Percentiles rank a stretch among this genome's conserved stretches.
These are phyloP conservation scores for Rusavskia elegans DNA, from an alignment of 495 filamentous ascomycete species.

Conservation along the genomic window DNA sequence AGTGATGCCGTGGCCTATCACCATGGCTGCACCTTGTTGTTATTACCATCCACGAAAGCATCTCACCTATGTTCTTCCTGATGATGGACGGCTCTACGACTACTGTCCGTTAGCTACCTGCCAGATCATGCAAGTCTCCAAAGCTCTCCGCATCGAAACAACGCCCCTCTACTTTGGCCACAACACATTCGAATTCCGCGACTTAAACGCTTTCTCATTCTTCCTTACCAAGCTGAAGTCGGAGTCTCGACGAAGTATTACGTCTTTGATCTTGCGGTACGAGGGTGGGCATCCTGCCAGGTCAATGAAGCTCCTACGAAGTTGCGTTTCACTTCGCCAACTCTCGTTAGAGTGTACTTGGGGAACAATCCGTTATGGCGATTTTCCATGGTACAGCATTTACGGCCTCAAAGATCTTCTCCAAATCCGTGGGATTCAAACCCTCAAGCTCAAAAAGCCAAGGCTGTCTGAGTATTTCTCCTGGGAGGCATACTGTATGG, in stretches of 20 bases:
- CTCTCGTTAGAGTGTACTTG: not conserved
- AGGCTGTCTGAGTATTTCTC: not conserved
- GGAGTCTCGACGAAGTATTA: not conserved
- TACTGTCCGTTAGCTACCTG: not conserved
- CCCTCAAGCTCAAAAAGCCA: not conserved
- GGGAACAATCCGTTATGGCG: too few species aligned
- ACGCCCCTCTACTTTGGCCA: slow-evolving; percentile 10
- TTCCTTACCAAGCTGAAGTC: not conserved
- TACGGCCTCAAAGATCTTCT: not conserved
- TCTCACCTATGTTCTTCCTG: too few species aligned
- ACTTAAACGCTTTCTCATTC: slow-evolving; percentile 1
- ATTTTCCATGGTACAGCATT: too few species aligned
- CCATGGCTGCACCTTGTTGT: too few species aligned
- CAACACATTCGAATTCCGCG: slow-evolving; percentile 7
- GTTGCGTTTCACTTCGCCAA: not conserved
- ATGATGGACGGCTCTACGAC: too few species aligned
- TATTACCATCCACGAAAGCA: too few species aligned
- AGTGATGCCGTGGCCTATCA: not conserved
- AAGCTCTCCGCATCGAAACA: slow-evolving; percentile 6
- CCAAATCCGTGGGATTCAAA: slow-evolving; percentile 1
- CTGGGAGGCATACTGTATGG: too few species aligned
- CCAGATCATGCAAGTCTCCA: slow-evolving; percentile 4
- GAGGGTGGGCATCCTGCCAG: not conserved
- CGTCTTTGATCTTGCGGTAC: not conserved
- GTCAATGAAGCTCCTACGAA: not conserved